phyloP scores from a whole-genome alignment of 352 stramenopile genomes.

The Phytophthora tentaculata region DNA sequence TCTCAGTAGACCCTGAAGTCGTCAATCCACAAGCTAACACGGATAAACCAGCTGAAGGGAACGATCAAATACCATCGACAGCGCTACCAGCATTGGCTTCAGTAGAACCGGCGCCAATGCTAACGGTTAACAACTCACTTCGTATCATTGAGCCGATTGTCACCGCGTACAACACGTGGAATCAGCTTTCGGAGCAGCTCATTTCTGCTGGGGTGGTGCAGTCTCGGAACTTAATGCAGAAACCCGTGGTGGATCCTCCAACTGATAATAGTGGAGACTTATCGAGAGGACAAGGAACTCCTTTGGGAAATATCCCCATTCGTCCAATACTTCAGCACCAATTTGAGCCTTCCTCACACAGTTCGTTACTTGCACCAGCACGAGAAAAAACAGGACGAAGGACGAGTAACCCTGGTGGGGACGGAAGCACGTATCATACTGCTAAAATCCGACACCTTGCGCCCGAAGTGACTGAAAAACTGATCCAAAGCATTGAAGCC shows the following conservation, averaged over 20 bases:
- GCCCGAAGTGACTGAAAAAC: conserved; percentile 26
- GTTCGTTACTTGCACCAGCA: conserved; percentile 33
- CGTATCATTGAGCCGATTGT: conserved; percentile 39
- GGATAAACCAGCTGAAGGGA: conserved; percentile 8
- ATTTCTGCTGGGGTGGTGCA: conserved; percentile 51
- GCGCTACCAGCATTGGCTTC: not conserved
- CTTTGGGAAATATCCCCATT: conserved; percentile 15
- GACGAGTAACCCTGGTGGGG: conserved; percentile 16
- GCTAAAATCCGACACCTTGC: conserved; percentile 48
- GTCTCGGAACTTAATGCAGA: conserved; percentile 28
- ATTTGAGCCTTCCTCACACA: conserved; percentile 50
- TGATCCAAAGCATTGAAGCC: conserved; percentile 44
- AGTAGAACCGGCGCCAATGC: not conserved
- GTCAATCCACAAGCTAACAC: not conserved
- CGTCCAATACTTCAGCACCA: conserved; percentile 50
- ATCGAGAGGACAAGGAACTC: not conserved
- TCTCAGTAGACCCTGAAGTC: not conserved
- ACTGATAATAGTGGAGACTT: conserved; percentile 15
- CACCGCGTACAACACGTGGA: conserved; percentile 49
- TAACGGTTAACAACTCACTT: conserved; percentile 11
- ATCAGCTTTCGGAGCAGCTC: conserved; percentile 50
- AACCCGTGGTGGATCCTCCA: conserved; percentile 9
- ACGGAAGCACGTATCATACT: conserved; percentile 51
- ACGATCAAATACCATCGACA: not conserved
- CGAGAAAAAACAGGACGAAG: conserved; percentile 30